Base-by-base conservation (phyloP, 805 yeast genomes). In the Kuraishia piskuri region DNA sequence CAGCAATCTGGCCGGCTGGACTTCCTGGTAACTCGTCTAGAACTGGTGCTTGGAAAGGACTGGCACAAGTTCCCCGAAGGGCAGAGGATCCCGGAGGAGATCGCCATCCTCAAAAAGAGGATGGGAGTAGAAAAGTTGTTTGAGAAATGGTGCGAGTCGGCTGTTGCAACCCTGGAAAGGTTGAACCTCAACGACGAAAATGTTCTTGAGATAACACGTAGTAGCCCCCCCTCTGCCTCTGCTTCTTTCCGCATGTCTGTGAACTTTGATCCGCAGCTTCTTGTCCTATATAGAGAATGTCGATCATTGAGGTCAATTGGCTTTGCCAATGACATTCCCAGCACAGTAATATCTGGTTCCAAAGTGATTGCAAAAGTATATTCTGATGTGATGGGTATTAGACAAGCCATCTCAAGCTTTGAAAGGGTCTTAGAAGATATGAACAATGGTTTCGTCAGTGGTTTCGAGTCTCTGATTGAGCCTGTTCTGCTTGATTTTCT, bases 21-120 rank as follows among this genome's bases (percentile, higher is more conserved):
- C 2, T 64, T 67, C 22, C 62, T 82, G n/a, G 60, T 73, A 31
- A 58, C 63, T 3, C 71, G 80, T 26, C 65, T 84, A 7, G 80
- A 78, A 48, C 64, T 73, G 12, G 72, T 84, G 3, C 67, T 86
- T 7, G 88, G 90, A 0, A 61, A 71, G 19, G 80, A 81, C 7
- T 86, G 91, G 91, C 68, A 65, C 21, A 67, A 73, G 9, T 81
- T 79, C 54, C 77, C 84, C 2, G 90, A 84, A 52, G 97, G 96
- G 0, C 77, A 75, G 52, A 79, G 76, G 56, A 77, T 92, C 0
- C 70, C 76, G 10, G 64, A 70, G 1, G 88, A 81, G 55, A 73
- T 80, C 22, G 58, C 63, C 2, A 65, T 70, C 0, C 70, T 87
- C 50, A 60, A 71, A n/a, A 66, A 70, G 22, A 78, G 75, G 50